Evolutionary conservation across 805 yeast species (phyloP).

Genomic region (Tetrapisispora iriomotensis): DNA sequence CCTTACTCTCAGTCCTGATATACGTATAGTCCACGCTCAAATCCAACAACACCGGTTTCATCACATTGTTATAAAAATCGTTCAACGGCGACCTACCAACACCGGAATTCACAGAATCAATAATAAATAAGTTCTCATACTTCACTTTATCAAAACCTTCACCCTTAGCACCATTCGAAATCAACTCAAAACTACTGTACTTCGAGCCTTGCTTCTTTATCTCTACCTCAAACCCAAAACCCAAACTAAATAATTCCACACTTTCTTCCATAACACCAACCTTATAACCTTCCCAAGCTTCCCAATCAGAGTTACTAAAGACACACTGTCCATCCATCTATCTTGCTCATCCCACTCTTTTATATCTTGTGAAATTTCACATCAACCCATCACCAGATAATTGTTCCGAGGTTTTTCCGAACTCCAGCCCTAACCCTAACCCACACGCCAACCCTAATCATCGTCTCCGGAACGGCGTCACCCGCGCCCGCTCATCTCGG

Average conservation of each 20-base stretch:
- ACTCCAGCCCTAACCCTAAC: too few relatives aligned
- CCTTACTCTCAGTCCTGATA: constrained; percentile 33
- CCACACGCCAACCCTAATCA: too few relatives aligned
- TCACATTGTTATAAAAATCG: constrained; percentile 34
- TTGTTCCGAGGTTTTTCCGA: too few relatives aligned
- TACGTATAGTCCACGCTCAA: constrained; percentile 33
- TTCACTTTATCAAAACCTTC: neutral
- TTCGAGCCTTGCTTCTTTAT: constrained; percentile 8
- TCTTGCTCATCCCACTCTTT: too few relatives aligned
- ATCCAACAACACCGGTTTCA: constrained; percentile 39
- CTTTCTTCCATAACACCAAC: too few relatives aligned
- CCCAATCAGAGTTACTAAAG: too few relatives aligned
- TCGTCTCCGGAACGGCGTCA: too few relatives aligned
- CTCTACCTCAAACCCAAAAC: constrained; percentile 4
- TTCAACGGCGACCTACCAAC: constrained; percentile 25
- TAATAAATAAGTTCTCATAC: constrained; percentile 15
- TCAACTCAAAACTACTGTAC: constrained; percentile 7
- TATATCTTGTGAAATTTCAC: too few relatives aligned
- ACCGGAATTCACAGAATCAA: constrained; percentile 33
- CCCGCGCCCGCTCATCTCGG: too few relatives aligned
- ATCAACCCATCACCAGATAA: too few relatives aligned
- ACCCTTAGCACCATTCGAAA: neutral
- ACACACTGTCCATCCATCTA: too few relatives aligned
- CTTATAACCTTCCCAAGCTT: too few relatives aligned
- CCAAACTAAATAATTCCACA: neutral